Evolutionary conservation across 208 protist species (phyloP).

Genomic region (Leishmania turanica): DNA sequence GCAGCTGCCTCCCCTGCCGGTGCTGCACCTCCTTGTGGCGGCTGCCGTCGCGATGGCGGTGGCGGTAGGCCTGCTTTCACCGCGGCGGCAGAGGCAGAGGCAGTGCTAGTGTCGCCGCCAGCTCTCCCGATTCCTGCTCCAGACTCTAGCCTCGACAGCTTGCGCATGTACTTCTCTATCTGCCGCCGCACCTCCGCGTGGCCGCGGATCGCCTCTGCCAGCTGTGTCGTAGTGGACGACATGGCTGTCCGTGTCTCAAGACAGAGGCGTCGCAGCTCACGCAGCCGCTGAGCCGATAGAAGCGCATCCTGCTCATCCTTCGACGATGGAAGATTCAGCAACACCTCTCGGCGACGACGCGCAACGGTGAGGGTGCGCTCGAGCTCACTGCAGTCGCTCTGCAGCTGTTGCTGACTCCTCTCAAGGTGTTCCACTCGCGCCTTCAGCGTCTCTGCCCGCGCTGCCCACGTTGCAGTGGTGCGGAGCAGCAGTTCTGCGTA

Average conservation of each 20-base stretch:
- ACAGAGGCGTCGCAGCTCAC: constrained; percentile 52
- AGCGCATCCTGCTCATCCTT: constrained; percentile 7
- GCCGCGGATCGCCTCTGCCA: constrained; percentile 49
- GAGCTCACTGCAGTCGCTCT: constrained; percentile 62
- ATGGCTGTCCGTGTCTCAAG: constrained; percentile 45
- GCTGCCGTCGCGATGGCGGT: background rate
- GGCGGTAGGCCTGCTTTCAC: background rate
- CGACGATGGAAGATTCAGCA: constrained; percentile 31
- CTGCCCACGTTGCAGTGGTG: constrained; percentile 32
- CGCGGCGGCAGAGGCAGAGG: background rate
- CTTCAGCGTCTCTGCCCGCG: constrained; percentile 38
- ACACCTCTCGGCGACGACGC: constrained; percentile 42
- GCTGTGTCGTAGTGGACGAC: constrained; percentile 45
- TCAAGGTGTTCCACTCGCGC: constrained; percentile 45
- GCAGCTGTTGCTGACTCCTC: constrained; percentile 47
- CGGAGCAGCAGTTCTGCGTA: constrained; percentile 57
- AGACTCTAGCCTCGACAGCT: constrained; percentile 35
- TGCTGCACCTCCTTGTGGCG: background rate
- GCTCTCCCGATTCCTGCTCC: background rate
- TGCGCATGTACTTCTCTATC: constrained; percentile 63
- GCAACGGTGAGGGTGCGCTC: constrained; percentile 37
- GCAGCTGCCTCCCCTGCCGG: background rate
- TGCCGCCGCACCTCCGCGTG: constrained; percentile 44
- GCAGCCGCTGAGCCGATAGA: constrained; percentile 32
- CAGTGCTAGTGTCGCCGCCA: background rate